Conservation (phyloP, 2,329 filamentous ascomycete species). For the Neoscytalidium dimidiatum region DNA sequence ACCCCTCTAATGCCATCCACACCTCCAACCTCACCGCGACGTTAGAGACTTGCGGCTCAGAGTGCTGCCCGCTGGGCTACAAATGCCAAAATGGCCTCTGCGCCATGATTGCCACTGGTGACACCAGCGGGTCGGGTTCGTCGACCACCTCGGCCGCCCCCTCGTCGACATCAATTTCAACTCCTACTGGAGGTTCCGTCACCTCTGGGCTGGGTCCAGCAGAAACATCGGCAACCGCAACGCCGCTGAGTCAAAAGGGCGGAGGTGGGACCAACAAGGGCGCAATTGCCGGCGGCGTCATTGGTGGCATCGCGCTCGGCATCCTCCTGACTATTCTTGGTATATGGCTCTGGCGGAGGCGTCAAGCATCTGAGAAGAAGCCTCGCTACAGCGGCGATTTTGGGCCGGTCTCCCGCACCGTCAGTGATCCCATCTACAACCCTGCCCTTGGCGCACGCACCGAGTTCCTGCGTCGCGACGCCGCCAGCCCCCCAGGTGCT, state of each 20-base stretch:
- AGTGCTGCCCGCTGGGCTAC: constrained; percentile 75
- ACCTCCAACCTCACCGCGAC: constrained; percentile 59
- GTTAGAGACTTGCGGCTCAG: constrained; percentile 59
- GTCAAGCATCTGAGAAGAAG: constrained; percentile 29
- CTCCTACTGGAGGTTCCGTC: constrained; percentile 5
- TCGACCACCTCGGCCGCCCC: constrained; percentile 23
- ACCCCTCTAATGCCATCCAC: constrained; percentile 64
- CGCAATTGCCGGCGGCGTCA: constrained; percentile 41
- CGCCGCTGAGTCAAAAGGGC: constrained; percentile 23
- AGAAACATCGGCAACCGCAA: constrained; percentile 28
- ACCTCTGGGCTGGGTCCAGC: not conserved
- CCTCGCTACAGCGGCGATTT: constrained; percentile 41
- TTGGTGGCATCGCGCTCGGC: constrained; percentile 39
- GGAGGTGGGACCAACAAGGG: constrained; percentile 21
- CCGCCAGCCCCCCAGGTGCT: constrained; percentile 29
- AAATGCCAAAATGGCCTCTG: constrained; percentile 59
- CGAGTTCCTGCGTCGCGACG: constrained; percentile 39
- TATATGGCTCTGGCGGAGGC: constrained; percentile 38
- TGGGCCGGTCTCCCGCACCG: constrained; percentile 37
- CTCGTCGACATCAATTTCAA: constrained; percentile 9
- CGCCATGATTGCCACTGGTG: constrained; percentile 29
- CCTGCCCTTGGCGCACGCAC: constrained; percentile 35
- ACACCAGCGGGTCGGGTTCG: constrained; percentile 47
- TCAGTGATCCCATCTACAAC: constrained; percentile 43
- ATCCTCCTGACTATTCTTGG: constrained; percentile 33